These are phyloP conservation scores for Uromyces viciae-fabae DNA, from an alignment of 1,284 basidiomycete genomes.

Conservation along the genomic window DNA sequence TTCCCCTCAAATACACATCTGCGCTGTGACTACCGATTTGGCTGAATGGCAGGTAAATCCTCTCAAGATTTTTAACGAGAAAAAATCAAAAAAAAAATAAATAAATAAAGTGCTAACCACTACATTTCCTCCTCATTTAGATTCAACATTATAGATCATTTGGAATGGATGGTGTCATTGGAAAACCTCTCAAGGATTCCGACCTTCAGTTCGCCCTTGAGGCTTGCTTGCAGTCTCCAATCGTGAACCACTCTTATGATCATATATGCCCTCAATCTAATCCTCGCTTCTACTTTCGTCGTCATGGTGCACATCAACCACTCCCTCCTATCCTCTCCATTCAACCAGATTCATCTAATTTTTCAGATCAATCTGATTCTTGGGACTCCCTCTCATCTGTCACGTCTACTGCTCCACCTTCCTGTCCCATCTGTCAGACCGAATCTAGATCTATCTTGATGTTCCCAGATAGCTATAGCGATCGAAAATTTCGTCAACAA, in stretches of 20 bases:
- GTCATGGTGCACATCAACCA: not conserved
- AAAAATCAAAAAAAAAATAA: too few species aligned
- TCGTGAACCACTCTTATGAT: not conserved
- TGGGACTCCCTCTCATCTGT: not conserved
- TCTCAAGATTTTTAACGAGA: too few species aligned
- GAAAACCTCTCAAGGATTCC: conserved; percentile 31
- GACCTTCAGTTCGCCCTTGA: conserved; percentile 21
- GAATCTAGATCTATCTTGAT: not conserved
- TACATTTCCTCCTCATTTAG: conserved; percentile 2
- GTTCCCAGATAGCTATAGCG: not conserved
- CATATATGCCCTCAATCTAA: not conserved
- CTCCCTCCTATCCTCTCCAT: not conserved
- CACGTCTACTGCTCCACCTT: not conserved
- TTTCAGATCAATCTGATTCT: not conserved
- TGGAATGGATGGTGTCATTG: conserved; percentile 37
- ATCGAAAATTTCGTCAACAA: not conserved
- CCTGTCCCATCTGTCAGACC: not conserved
- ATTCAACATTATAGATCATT: conserved; percentile 9
- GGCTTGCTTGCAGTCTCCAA: not conserved
- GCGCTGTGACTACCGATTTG: conserved; percentile 37
- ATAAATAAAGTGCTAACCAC: too few species aligned
- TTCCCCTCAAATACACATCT: conserved; percentile 22
- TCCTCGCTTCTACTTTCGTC: conserved; percentile 16
- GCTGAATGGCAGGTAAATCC: conserved; percentile 34
- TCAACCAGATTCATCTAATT: not conserved